Evolutionary conservation across 768 basidiomycete genomes (phyloP), one percentile per base, ranked within the genome.

Genomic region (Tylopilus felleus): DNA sequence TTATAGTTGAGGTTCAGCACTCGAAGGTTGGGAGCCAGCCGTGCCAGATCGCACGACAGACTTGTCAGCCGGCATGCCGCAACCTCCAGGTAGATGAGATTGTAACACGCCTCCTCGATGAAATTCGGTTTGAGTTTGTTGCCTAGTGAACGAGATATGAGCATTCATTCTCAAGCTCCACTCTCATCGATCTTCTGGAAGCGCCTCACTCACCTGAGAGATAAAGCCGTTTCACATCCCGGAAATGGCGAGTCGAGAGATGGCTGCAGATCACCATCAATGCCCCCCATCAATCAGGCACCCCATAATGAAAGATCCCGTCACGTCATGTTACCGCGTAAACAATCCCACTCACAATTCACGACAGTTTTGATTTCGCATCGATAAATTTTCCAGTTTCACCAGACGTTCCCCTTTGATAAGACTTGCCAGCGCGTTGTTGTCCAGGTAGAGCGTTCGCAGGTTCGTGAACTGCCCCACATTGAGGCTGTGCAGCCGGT

Each of bases 1-100:
- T 98, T 98, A 78, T 97, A 96, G 78, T 98, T 96, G 60, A 98
- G 81, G 77, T 98, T 98, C 72, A 98, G 75, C 55, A 86, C 86
- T 51, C 93, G 85, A 64, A 98, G 73, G 71, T 95, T 97, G 29
- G 97, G 96, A 45, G 85, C 74, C 51, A 89, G 72, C 43, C 65
- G 66, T 49, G 80, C 78, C 60, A 97, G 75, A 39, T 82, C 79
- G 60, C 70, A 63, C n/a, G 95, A 95, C 46, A 97, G 81, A 50
- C 62, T 62, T 33, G 83, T 85, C 58, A 98, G 75, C 57, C 89
- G 82, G 69, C 97, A 98, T 25, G 79, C 89, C 17, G 94, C 94
- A 43, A 90, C 76, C 74, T 99, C 97, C 68, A 98, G 77, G 76
- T 98, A 98, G 36, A 88, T 76, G 67, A 99, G 77, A 65, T 93